Evolutionary conservation across 164 flowering plant genomes (phyloP), one percentile per base, ranked within the genome.

Genomic region (Nymphaea thermarum): DNA sequence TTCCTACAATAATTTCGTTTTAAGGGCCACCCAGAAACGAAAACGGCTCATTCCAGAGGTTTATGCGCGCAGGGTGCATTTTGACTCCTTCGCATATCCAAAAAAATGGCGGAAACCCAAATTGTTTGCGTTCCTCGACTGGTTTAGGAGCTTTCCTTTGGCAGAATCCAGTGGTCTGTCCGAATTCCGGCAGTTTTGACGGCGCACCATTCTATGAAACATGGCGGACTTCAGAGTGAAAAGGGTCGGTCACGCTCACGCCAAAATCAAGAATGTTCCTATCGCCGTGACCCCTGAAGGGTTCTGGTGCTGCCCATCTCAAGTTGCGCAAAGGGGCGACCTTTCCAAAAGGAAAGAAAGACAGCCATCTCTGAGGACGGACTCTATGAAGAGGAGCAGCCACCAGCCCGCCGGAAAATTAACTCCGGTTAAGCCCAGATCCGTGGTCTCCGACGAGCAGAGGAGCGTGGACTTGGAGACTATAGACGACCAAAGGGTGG

Each of bases 221-320:
- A 87, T 91, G 97, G 90, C 90, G 69, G 96, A 90, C 74, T 78
- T 85, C 74, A 84, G 85, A 73, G 72, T 88, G 68, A 64, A 83
- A 71, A 87, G 78, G 70, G 85, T 87, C 64, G 90, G 82, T 67
- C 86, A 86, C 67, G 89, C 89, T 18, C 90, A 87, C 64, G 76
- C 91, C 65, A 90, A 85, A 77, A 87, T 91, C 62, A 80, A 82
- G 73, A 95, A 83, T 74, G 99, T 90, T 44, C 99, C 99, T 16
- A 90, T 95, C 73, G 99, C 99, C 57, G 98, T 95, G 36, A 95
- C 99, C 15, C 98, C 98, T 42, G 99, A 95, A 77, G 99, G 99
- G 59, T 95, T 95, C 70, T 95, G 99, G 99, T 95, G 99, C 71
- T 95, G 99, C 70, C 98, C 99, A 6, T 84, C 98, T 47, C 98